Evolutionary conservation across 768 basidiomycete species (phyloP).

Genomic region (Pholiota conissans): DNA sequence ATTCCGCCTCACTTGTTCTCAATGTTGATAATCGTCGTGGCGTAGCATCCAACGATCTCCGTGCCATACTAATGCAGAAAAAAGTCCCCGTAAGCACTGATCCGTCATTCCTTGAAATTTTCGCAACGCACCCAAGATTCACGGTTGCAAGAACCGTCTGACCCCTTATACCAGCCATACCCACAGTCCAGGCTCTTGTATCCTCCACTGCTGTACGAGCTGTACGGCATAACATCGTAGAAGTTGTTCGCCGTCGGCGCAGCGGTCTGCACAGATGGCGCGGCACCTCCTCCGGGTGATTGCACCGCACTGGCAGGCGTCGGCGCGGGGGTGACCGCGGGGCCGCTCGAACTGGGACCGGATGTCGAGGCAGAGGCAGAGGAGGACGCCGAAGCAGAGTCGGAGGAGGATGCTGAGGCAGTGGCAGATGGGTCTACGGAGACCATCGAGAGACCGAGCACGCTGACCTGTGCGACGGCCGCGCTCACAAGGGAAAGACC

Average conservation of each 20-base stretch:
- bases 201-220: conserved; percentile 59
- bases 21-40: conserved; percentile 58
- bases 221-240: conserved; percentile 57
- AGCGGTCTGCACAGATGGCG: conserved; percentile 35
- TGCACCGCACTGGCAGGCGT: conserved; percentile 19
- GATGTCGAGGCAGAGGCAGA: conserved; percentile 10
- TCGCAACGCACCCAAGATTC: conserved; percentile 56
- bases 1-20: conserved; percentile 22
- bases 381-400: conserved; percentile 19
- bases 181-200: conserved; percentile 69
- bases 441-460: conserved; percentile 45
- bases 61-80: conserved; percentile 31
- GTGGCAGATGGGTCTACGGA: conserved; percentile 26
- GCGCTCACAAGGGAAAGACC: conserved; percentile 58
- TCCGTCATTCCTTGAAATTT: neutral
- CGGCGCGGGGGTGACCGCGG: conserved; percentile 22
- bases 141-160: conserved; percentile 53
- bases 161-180: conserved; percentile 62
- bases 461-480: conserved; percentile 54
- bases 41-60: conserved; percentile 56
- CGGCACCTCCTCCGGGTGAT: conserved; percentile 28
- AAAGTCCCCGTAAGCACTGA: neutral
- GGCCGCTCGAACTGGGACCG: neutral
- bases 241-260: conserved; percentile 35
- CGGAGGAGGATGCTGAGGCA: conserved; percentile 15